Conservation (phyloP, 2,329 filamentous ascomycete genomes). For the Colletotrichum tropicicola region DNA sequence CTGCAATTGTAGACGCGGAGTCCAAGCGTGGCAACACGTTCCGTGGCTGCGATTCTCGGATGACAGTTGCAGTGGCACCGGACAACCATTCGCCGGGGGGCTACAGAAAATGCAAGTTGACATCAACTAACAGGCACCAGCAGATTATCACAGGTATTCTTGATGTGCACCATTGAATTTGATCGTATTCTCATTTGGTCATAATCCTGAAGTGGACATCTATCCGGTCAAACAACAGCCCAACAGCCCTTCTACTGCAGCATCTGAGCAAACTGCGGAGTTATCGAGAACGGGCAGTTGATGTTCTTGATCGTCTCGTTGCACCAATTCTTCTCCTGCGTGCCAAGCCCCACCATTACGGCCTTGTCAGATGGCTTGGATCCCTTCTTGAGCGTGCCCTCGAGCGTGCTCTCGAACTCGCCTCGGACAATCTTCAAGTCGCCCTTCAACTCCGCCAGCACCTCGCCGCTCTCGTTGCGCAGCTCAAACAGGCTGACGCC, state of each 20-base stretch:
- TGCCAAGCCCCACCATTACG: slow-evolving; percentile 36
- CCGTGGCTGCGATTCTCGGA: neutral
- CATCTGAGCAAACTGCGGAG: slow-evolving; percentile 23
- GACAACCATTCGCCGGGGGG: too few species aligned
- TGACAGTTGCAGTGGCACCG: neutral
- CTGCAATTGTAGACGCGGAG: neutral
- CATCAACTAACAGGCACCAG: too few species aligned
- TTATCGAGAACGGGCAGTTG: slow-evolving; percentile 31
- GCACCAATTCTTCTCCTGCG: slow-evolving; percentile 38
- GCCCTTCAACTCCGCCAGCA: slow-evolving; percentile 39
- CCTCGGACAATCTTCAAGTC: slow-evolving; percentile 38
- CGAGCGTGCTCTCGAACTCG: slow-evolving; percentile 38
- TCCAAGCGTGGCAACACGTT: neutral
- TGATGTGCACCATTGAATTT: too few species aligned
- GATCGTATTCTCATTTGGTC: slow-evolving; percentile 17
- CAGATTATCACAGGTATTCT: too few species aligned
- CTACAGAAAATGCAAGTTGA: too few species aligned
- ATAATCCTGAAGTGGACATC: neutral
- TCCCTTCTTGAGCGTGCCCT: slow-evolving; percentile 32
- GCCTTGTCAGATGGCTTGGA: slow-evolving; percentile 31
- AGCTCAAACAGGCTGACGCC: slow-evolving; percentile 43
- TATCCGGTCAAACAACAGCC: neutral
- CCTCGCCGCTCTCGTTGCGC: slow-evolving; percentile 35
- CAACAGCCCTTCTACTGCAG: neutral
- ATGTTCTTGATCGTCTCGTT: slow-evolving; percentile 38